These are phyloP conservation scores for Fusarium robinianum DNA, from an alignment of 2,329 filamentous ascomycete genomes.

Conservation along the genomic window DNA sequence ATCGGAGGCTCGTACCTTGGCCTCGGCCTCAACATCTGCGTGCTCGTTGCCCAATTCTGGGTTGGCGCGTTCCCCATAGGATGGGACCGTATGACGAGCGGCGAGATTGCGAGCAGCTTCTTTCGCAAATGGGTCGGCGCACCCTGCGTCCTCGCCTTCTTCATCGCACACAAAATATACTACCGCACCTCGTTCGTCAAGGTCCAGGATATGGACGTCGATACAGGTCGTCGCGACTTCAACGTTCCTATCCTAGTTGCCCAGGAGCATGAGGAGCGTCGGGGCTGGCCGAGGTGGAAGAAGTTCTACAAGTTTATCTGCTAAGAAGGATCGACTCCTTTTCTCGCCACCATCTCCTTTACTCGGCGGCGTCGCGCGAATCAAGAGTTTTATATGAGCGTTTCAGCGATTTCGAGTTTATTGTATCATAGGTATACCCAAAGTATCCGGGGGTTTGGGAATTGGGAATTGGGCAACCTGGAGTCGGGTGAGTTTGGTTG, in stretches of 20 bases:
- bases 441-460: too few relatives aligned
- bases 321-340: too few relatives aligned
- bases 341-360: too few relatives aligned
- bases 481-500: conserved; percentile 17
- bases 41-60: conserved; percentile 87
- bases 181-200: conserved; percentile 71
- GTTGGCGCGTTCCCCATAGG: conserved; percentile 77
- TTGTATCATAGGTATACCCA: conserved; percentile 19
- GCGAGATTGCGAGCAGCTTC: conserved; percentile 64
- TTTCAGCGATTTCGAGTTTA: background rate
- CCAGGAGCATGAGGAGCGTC: conserved; percentile 77
- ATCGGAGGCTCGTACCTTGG: conserved; percentile 81
- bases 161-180: conserved; percentile 75
- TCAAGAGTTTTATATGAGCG: conserved; percentile 4
- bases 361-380: too few relatives aligned
- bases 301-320: conserved; percentile 74
- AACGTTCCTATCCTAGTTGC: conserved; percentile 78
- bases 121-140: conserved; percentile 74
- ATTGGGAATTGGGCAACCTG: conserved; percentile 20
- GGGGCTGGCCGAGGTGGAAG: conserved; percentile 77
- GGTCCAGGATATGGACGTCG: conserved; percentile 78
- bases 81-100: conserved; percentile 50
- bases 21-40: conserved; percentile 72
- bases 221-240: conserved; percentile 82
- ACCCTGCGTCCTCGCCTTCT: conserved; percentile 70